A percentile compares a stretch with the other conserved stretches of the same genome.
phyloP scores from a whole-genome alignment of 306 rosid species.

The Oemleria cerasiformis region DNA sequence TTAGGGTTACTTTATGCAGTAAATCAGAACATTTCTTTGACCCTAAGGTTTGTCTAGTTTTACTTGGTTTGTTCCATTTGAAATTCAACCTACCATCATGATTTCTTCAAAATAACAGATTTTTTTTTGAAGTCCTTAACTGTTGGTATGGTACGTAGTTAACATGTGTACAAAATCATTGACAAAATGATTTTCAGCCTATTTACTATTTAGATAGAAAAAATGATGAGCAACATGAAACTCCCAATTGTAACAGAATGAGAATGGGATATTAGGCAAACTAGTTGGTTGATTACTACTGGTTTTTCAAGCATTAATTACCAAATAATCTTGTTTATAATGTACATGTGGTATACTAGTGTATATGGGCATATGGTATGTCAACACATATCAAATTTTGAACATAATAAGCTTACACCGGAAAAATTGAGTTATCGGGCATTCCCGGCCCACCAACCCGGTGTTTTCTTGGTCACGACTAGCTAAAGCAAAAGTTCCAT shows the following conservation, averaged over 20 bases:
- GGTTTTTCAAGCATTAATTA: neutral
- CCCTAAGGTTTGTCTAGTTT: neutral
- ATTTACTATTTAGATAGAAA: neutral
- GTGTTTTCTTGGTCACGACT: neutral
- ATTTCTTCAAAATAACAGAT: neutral
- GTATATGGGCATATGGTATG: too few species aligned
- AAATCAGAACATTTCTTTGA: neutral
- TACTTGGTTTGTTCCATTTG: neutral
- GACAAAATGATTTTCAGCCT: neutral
- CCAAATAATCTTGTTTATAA: neutral
- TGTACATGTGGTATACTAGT: too few species aligned
- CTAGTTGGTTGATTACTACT: slow-evolving; percentile 2
- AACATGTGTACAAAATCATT: too few species aligned
- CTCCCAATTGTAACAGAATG: neutral
- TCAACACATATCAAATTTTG: too few species aligned
- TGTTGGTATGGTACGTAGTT: too few species aligned
- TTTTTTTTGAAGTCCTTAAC: neutral
- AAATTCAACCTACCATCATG: neutral
- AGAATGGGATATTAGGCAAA: neutral
- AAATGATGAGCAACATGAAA: neutral
- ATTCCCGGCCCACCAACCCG: neutral
- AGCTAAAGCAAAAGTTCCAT: neutral
- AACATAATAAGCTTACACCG: too few species aligned
- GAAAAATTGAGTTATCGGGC: neutral
- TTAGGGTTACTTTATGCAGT: neutral